A percentile compares a stretch with the other conserved stretches of the same genome.
phyloP scores from a whole-genome alignment of 2,329 filamentous ascomycete genomes.

The Tolypocladium nubicola region DNA sequence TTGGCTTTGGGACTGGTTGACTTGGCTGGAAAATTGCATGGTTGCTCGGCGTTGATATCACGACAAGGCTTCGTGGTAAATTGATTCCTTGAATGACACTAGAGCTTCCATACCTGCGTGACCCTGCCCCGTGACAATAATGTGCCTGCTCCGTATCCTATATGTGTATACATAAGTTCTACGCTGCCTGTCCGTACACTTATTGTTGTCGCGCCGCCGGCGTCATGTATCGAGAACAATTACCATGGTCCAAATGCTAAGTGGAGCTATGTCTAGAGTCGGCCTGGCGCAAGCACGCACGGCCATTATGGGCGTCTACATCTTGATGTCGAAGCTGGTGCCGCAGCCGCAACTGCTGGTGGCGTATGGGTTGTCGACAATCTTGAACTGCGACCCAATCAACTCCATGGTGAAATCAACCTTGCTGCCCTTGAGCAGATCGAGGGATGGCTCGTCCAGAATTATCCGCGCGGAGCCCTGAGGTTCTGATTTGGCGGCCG shows the following conservation, averaged over 20 bases:
- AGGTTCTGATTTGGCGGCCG: constrained; percentile 13
- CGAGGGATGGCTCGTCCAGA: constrained; percentile 77
- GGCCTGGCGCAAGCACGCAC: background rate
- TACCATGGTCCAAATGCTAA: background rate
- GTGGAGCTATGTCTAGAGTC: background rate
- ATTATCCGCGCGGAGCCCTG: constrained; percentile 61
- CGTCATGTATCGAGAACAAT: background rate
- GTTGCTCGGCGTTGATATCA: constrained; percentile 31
- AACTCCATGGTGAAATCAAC: constrained; percentile 95
- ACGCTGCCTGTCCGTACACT: background rate
- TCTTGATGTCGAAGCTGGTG: constrained; percentile 91
- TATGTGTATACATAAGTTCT: background rate
- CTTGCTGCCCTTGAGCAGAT: constrained; percentile 84
- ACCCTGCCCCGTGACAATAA: background rate
- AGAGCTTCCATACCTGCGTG: constrained; percentile 20
- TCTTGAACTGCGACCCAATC: constrained; percentile 84
- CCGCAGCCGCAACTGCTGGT: constrained; percentile 95
- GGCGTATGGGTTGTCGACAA: constrained; percentile 83
- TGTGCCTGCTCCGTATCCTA: background rate
- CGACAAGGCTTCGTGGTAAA: constrained; percentile 25
- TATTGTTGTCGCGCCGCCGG: background rate
- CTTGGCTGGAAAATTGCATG: constrained; percentile 23
- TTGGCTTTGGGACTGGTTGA: constrained; percentile 13
- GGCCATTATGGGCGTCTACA: constrained; percentile 23
- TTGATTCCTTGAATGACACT: constrained; percentile 30